Base-by-base conservation (phyloP, 768 basidiomycete species). In the Amyloporia xantha region DNA sequence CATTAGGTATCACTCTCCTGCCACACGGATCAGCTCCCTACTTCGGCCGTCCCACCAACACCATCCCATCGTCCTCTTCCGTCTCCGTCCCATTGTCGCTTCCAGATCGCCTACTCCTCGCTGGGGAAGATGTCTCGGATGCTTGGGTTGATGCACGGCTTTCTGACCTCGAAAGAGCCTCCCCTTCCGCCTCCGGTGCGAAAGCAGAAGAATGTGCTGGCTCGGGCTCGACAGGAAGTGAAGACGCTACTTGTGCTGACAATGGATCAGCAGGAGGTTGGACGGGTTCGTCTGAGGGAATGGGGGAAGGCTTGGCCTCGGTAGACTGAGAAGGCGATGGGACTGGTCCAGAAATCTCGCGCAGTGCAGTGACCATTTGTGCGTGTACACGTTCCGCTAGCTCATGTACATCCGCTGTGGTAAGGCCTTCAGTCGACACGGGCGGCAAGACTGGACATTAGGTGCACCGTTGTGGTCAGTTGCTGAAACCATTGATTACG, bases 11-110 rank as follows among this genome's bases (percentile, higher is more conserved):
- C n/a, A n/a, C n/a, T n/a, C n/a, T n/a, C n/a, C n/a, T n/a, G n/a
- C n/a, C n/a, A n/a, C n/a, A n/a, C n/a, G n/a, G n/a, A n/a, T n/a
- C n/a, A 7, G 9, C 30, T 33, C 30, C 30, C 33, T 48, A 49
- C 37, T 46, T 55, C 15, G 86, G 86, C 49, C 82, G 74, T 33
- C 80, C 83, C 44, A 91, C 81, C 24, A 90, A 62, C 51, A 91
- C 77, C 82, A 90, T 82, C 5, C 85, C 88, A 58, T 91, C 88
- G 50, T 91, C 88, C 60, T 85, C 83, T 61, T 91, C 88, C 33
- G 87, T 90, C 57, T 88, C 86, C 20, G 70, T 71, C 7, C 82
- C 84, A 53, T 76, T 75, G 60, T 82, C 82, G 54, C 83, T 87
- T n/a, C n/a, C n/a, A 38, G 73, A 69, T 23, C 64, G 68, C 44